phyloP scores from a whole-genome alignment of 164 flowering plant species.

The Echeveria elegans region DNA sequence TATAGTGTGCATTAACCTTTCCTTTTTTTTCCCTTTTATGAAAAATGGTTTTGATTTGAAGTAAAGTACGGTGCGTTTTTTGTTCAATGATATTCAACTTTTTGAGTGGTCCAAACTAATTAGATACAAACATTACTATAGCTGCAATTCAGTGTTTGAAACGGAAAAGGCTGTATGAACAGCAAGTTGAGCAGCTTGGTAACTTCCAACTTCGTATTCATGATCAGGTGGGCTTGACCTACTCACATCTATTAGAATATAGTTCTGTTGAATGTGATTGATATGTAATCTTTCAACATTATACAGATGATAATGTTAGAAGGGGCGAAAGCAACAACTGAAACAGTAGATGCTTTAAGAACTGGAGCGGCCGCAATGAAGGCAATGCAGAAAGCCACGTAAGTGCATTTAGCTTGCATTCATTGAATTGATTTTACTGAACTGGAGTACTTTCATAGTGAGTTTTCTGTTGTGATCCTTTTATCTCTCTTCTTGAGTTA shows the following conservation, averaged over 20 bases:
- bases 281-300: constrained; percentile 5
- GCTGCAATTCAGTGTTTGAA: constrained; percentile 76
- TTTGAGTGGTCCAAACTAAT: background rate
- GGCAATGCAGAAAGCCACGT: constrained; percentile 78
- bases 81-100: constrained; percentile 2
- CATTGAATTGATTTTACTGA: background rate
- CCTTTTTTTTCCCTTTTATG: background rate
- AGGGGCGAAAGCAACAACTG: constrained; percentile 84
- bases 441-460: background rate
- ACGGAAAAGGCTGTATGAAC: constrained; percentile 64
- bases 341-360: constrained; percentile 69
- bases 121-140: constrained; percentile 16
- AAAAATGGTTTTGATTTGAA: background rate
- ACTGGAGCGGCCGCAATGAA: constrained; percentile 69
- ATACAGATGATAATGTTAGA: constrained; percentile 72
- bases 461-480: background rate
- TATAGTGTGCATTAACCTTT: background rate
- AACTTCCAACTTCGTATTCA: constrained; percentile 65
- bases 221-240: constrained; percentile 34
- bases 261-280: background rate
- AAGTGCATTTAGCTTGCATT: constrained; percentile 16
- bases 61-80: background rate
- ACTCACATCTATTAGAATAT: background rate
- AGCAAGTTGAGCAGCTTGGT: constrained; percentile 62
- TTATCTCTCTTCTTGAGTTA: background rate